Evolutionary conservation across 2,329 filamentous ascomycete genomes (phyloP).

Genomic region (Fusarium keratoplasticum): DNA sequence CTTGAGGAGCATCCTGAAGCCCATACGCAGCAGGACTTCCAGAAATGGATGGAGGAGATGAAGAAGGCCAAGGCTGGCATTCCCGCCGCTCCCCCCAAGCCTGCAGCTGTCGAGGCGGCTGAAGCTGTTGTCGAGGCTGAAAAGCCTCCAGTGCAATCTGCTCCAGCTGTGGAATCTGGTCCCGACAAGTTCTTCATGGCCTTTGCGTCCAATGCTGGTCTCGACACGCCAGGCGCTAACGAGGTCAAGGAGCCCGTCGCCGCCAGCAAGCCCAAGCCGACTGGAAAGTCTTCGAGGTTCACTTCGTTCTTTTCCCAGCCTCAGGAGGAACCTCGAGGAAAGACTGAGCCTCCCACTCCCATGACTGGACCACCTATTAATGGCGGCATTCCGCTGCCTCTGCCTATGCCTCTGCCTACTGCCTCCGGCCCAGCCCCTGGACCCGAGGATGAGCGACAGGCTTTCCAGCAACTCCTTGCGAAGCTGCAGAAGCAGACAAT

Average conservation of each 20-base stretch:
- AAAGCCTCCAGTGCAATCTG: slow-evolving; percentile 67
- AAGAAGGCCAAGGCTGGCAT: slow-evolving; percentile 69
- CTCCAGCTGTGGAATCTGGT: slow-evolving; percentile 73
- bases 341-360: slow-evolving; percentile 62
- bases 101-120: slow-evolving; percentile 47
- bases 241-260: slow-evolving; percentile 57
- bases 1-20: slow-evolving; percentile 75
- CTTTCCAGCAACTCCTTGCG: slow-evolving; percentile 83
- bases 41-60: slow-evolving; percentile 94
- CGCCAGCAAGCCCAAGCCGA: slow-evolving; percentile 65
- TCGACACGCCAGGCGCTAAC: slow-evolving; percentile 65
- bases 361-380: slow-evolving; percentile 46
- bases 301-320: slow-evolving; percentile 76
- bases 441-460: slow-evolving; percentile 80
- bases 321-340: slow-evolving; percentile 63
- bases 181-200: slow-evolving; percentile 83
- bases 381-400: slow-evolving; percentile 24
- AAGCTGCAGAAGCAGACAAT: slow-evolving; percentile 77
- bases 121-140: slow-evolving; percentile 58
- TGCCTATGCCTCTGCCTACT: slow-evolving; percentile 36
- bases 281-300: slow-evolving; percentile 82
- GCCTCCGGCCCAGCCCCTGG: slow-evolving; percentile 49
- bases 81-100: slow-evolving; percentile 52
- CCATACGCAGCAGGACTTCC: slow-evolving; percentile 90
- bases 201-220: slow-evolving; percentile 55